phyloP scores from a whole-genome alignment of 345 rosid genomes.

The Eutrema heterophyllum region DNA sequence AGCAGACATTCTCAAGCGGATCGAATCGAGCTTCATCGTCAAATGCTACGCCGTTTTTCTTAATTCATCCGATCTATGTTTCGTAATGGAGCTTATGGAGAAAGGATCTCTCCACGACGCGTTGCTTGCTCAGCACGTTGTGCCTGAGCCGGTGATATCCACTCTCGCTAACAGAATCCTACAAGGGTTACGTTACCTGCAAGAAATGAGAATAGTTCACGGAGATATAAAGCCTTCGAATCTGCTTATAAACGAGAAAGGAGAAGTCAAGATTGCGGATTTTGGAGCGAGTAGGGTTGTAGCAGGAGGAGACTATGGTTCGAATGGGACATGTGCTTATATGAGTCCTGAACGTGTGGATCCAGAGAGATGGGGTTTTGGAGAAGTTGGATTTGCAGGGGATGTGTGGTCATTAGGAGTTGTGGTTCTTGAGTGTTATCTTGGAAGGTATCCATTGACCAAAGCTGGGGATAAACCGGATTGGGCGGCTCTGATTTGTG shows the following conservation, averaged over 20 bases:
- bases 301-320: constrained; percentile 29
- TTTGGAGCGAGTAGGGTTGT: constrained; percentile 56
- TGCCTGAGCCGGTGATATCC: constrained; percentile 39
- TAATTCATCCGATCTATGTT: constrained; percentile 35
- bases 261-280: constrained; percentile 64
- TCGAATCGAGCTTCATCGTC: constrained; percentile 44
- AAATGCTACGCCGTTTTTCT: constrained; percentile 46
- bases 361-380: constrained; percentile 47
- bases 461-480: constrained; percentile 50
- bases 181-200: constrained; percentile 47
- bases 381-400: constrained; percentile 41
- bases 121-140: constrained; percentile 10
- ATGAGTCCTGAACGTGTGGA: constrained; percentile 73
- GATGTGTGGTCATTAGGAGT: constrained; percentile 70
- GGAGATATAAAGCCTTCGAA: constrained; percentile 73
- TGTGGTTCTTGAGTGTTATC: constrained; percentile 52
- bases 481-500: constrained; percentile 50
- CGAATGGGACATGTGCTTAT: constrained; percentile 56
- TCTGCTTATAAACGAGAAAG: constrained; percentile 41
- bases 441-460: constrained; percentile 59
- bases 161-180: constrained; percentile 36
- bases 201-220: constrained; percentile 49
- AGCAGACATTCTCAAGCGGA: constrained; percentile 49
- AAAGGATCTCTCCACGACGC: constrained; percentile 44
- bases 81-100: constrained; percentile 68